A percentile compares a stretch with the other conserved stretches of the same genome.
These are phyloP conservation scores for Leptomonas pyrrhocoris DNA, from an alignment of 208 protist species.

Conservation along the genomic window DNA sequence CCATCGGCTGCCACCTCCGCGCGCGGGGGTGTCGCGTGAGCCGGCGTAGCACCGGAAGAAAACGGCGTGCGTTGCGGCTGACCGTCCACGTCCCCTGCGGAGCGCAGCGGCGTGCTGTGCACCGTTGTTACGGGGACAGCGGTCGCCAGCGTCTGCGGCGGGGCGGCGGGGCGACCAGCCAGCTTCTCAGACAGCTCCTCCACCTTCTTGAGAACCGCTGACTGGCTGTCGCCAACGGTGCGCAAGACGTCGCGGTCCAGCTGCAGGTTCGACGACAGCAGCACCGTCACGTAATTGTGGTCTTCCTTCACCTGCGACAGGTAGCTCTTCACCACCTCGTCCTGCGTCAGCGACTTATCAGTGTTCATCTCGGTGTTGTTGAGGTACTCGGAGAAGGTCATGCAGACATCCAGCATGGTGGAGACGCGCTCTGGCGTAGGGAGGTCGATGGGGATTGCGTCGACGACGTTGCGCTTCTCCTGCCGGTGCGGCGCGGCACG, in stretches of 20 bases:
- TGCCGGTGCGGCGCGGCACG: conserved; percentile 1
- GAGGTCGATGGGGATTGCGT: conserved; percentile 67
- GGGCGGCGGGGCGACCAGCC: not conserved
- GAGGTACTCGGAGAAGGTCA: conserved; percentile 81
- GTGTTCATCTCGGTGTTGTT: conserved; percentile 49
- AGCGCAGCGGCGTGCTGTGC: conserved; percentile 18
- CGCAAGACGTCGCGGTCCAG: conserved; percentile 59
- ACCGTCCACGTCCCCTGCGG: conserved; percentile 28
- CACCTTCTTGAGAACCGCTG: conserved; percentile 44
- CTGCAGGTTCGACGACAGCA: conserved; percentile 72
- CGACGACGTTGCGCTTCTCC: conserved; percentile 39
- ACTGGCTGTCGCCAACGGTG: conserved; percentile 65
- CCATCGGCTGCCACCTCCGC: conserved; percentile 24
- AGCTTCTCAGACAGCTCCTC: not conserved
- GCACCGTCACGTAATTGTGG: conserved; percentile 56
- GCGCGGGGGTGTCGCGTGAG: conserved; percentile 17
- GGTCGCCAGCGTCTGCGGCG: not conserved
- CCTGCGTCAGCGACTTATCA: conserved; percentile 38
- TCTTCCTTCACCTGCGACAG: conserved; percentile 51
- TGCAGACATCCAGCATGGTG: conserved; percentile 80
- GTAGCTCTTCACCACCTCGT: conserved; percentile 73
- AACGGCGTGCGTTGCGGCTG: not conserved
- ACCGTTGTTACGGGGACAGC: not conserved
- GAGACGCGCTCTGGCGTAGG: conserved; percentile 64
- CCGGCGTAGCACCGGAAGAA: not conserved